These are phyloP conservation scores for Ampelocalamus luodianensis DNA, from an alignment of 176 grass and related monocot species.

Conservation along the genomic window DNA sequence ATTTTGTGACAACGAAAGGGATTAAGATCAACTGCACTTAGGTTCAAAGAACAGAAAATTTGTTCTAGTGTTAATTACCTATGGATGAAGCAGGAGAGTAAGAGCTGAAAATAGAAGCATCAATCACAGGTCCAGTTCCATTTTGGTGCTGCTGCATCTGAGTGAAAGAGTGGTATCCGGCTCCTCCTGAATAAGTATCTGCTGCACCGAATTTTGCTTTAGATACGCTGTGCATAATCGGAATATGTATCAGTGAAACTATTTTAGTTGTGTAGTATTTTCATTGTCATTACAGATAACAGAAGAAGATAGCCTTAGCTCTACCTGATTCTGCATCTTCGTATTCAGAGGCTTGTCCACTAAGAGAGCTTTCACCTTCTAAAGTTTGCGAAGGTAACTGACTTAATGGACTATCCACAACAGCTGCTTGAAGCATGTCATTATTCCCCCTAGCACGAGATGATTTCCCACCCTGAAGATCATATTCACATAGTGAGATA, in stretches of 20 bases:
- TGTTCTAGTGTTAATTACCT: conserved; percentile 44
- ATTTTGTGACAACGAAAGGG: conserved; percentile 27
- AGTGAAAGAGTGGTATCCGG: conserved; percentile 88
- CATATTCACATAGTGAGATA: conserved; percentile 26
- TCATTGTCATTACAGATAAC: conserved; percentile 50
- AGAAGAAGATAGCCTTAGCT: conserved; percentile 8
- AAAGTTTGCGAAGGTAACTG: conserved; percentile 70
- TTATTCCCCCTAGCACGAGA: conserved; percentile 63
- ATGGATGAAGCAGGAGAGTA: conserved; percentile 43
- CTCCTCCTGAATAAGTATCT: conserved; percentile 74
- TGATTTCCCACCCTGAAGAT: conserved; percentile 67
- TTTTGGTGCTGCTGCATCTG: conserved; percentile 75
- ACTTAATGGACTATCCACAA: conserved; percentile 69
- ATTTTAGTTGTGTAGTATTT: conserved; percentile 49
- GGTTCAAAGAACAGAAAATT: conserved; percentile 6
- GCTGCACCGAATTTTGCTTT: conserved; percentile 90
- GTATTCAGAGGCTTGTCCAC: conserved; percentile 81
- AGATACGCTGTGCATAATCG: conserved; percentile 95
- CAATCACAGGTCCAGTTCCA: conserved; percentile 67
- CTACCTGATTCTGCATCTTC: conserved; percentile 95
- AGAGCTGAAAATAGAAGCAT: conserved; percentile 41
- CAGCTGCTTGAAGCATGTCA: conserved; percentile 49
- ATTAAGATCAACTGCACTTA: conserved; percentile 31
- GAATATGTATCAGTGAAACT: conserved; percentile 92
- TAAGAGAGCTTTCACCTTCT: conserved; percentile 78